Percentiles rank a stretch among this genome's conserved stretches.
Conservation (phyloP, 371 early-diverging fungal species). For the Mucor saturninus region DNA sequence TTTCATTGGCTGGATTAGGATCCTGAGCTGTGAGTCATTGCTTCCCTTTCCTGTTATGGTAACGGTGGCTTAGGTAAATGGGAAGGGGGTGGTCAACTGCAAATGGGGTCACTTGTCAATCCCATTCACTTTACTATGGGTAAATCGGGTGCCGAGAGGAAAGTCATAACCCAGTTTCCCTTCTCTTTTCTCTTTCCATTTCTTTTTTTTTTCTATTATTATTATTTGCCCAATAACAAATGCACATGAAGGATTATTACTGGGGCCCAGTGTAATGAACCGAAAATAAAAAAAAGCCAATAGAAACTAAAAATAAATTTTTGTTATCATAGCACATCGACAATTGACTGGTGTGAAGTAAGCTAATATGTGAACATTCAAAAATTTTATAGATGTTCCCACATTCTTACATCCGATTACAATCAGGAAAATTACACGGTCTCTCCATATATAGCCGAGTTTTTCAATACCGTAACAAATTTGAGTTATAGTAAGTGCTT, state of each 20-base stretch:
- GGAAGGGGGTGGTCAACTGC: not conserved
- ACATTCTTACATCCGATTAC: not conserved
- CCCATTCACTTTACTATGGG: not conserved
- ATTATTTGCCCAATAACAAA: not conserved
- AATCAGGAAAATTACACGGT: conserved; percentile 48
- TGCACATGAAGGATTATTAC: conserved; percentile 14
- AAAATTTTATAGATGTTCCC: not conserved
- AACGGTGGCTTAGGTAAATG: not conserved
- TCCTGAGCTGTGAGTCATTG: conserved; percentile 17
- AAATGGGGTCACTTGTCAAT: not conserved
- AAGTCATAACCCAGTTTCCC: not conserved
- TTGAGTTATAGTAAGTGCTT: conserved; percentile 51
- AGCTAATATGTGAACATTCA: not conserved
- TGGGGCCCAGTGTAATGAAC: conserved; percentile 38
- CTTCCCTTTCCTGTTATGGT: conserved; percentile 21
- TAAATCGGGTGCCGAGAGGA: not conserved
- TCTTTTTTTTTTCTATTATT: not conserved
- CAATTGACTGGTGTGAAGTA: conserved; percentile 58
- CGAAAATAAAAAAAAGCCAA: conserved; percentile 8
- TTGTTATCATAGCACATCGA: conserved; percentile 37
- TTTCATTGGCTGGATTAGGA: conserved; percentile 9
- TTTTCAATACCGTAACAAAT: conserved; percentile 75
- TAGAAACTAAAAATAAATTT: not conserved
- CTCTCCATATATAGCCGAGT: conserved; percentile 72
- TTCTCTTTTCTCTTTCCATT: not conserved